Conservation (phyloP, 176 grass and related monocot species). For the Carex parvula region DNA sequence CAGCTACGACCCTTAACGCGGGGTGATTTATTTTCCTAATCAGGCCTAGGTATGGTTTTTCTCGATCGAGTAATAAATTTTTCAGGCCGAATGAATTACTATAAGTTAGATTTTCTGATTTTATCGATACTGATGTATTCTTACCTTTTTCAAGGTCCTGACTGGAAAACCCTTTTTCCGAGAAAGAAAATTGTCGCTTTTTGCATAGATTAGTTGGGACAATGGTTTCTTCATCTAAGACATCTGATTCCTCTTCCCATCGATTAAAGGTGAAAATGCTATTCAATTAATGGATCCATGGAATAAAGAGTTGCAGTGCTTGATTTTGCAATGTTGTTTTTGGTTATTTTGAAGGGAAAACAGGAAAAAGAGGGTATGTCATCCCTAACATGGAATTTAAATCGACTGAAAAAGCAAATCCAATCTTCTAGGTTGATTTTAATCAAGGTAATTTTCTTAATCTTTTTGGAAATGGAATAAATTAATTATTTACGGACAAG, state of each 20-base stretch:
- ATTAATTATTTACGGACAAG: slow-evolving; percentile 2
- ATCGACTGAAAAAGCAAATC: slow-evolving; percentile 66
- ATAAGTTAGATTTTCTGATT: background rate
- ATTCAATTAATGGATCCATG: background rate
- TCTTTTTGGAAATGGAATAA: background rate
- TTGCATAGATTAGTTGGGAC: background rate
- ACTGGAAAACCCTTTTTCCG: background rate
- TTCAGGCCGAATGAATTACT: background rate
- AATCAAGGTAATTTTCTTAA: slow-evolving; percentile 42
- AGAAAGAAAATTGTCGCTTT: background rate
- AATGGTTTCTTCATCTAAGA: slow-evolving; percentile 75
- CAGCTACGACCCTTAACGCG: background rate
- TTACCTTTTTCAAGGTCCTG: background rate
- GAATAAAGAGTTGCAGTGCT: background rate
- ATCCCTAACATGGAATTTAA: slow-evolving; percentile 46
- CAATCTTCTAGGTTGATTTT: slow-evolving; percentile 51
- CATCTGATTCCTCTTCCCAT: slow-evolving; percentile 62
- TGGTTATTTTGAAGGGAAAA: slow-evolving; percentile 28
- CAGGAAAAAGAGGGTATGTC: slow-evolving; percentile 37
- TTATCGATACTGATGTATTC: background rate
- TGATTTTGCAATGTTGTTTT: slow-evolving; percentile 21
- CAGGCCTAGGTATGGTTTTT: background rate
- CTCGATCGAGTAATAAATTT: background rate
- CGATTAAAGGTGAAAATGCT: slow-evolving; percentile 52
- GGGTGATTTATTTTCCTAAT: background rate